A percentile compares a stretch with the other conserved stretches of the same genome.
phyloP scores from a whole-genome alignment of 2,329 filamentous ascomycete species.

The Falciphora oryzae region DNA sequence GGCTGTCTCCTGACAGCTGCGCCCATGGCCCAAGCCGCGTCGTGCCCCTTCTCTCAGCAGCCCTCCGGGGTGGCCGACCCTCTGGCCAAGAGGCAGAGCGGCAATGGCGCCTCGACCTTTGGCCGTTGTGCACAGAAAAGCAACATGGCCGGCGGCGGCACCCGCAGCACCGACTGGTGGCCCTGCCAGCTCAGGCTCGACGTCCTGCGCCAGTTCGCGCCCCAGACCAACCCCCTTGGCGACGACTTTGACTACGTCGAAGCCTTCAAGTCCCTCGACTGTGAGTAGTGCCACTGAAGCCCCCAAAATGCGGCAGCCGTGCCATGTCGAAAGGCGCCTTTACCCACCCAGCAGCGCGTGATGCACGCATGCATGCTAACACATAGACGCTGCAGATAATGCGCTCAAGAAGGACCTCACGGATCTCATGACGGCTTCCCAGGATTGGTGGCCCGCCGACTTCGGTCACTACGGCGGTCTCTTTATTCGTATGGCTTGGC shows the following conservation, averaged over 20 bases:
- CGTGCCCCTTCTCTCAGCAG: too few species aligned
- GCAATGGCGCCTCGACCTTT: slow-evolving; percentile 5
- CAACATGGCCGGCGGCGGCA: slow-evolving; percentile 54
- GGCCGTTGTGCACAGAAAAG: slow-evolving; percentile 15
- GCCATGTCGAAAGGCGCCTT: too few species aligned
- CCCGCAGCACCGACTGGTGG: slow-evolving; percentile 65
- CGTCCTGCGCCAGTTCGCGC: slow-evolving; percentile 63
- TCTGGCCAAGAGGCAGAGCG: too few species aligned
- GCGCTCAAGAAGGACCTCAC: slow-evolving; percentile 64
- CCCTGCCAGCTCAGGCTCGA: slow-evolving; percentile 59
- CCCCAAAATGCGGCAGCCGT: too few species aligned
- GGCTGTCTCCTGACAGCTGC: too few species aligned
- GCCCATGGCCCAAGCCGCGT: too few species aligned
- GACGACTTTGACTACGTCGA: slow-evolving; percentile 62
- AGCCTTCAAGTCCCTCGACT: slow-evolving; percentile 66
- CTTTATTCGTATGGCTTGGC: slow-evolving; percentile 72
- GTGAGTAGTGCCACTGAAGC: slow-evolving; percentile 8
- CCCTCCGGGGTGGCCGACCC: too few species aligned
- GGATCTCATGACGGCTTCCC: slow-evolving; percentile 63
- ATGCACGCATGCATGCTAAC: too few species aligned
- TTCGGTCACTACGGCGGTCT: slow-evolving; percentile 72
- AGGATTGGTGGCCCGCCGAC: slow-evolving; percentile 72
- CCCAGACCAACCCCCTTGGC: slow-evolving; percentile 54
- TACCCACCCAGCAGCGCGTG: too few species aligned
- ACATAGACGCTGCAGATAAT: slow-evolving; percentile 28